These are phyloP conservation scores for Xylariales sp. DNA, from an alignment of 2,329 filamentous ascomycete species.

Conservation along the genomic window DNA sequence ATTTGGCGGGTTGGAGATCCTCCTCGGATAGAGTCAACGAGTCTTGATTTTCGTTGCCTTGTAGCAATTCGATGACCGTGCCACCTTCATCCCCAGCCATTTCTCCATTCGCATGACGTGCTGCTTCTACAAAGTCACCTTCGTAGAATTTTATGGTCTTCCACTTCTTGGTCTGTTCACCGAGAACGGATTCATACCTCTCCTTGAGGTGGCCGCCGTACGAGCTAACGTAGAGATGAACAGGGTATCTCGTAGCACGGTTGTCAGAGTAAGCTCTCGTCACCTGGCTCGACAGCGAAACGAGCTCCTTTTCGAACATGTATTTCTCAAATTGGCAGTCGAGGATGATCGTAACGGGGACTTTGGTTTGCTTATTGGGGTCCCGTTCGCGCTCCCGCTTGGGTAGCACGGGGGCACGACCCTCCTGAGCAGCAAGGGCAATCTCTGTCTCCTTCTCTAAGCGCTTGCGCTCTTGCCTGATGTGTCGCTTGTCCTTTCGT, in stretches of 20 bases:
- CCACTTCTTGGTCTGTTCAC: conserved; percentile 72
- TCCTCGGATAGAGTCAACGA: conserved; percentile 26
- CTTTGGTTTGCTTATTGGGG: conserved; percentile 30
- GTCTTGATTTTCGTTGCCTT: conserved; percentile 26
- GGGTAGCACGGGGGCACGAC: conserved; percentile 34
- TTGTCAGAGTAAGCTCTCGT: conserved; percentile 91
- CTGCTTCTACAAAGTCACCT: conserved; percentile 68
- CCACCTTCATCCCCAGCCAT: conserved; percentile 60
- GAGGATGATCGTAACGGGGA: conserved; percentile 77
- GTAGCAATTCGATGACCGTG: conserved; percentile 54
- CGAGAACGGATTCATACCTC: conserved; percentile 74
- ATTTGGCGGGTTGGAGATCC: conserved; percentile 24
- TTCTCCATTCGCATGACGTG: conserved; percentile 57
- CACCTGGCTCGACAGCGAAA: conserved; percentile 78
- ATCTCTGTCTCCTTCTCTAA: conserved; percentile 45
- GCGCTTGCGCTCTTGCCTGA: conserved; percentile 42
- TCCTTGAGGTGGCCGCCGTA: conserved; percentile 73
- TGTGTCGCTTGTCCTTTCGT: conserved; percentile 52
- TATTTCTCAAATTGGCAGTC: conserved; percentile 90
- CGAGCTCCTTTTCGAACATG: conserved; percentile 82
- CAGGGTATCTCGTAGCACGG: conserved; percentile 59
- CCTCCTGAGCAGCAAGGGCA: conserved; percentile 37
- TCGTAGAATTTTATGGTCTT: conserved; percentile 70
- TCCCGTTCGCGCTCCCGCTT: conserved; percentile 27
- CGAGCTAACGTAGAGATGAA: conserved; percentile 72